Base-by-base conservation (phyloP, 2,329 filamentous ascomycete genomes). In the Huntiella decipiens region DNA sequence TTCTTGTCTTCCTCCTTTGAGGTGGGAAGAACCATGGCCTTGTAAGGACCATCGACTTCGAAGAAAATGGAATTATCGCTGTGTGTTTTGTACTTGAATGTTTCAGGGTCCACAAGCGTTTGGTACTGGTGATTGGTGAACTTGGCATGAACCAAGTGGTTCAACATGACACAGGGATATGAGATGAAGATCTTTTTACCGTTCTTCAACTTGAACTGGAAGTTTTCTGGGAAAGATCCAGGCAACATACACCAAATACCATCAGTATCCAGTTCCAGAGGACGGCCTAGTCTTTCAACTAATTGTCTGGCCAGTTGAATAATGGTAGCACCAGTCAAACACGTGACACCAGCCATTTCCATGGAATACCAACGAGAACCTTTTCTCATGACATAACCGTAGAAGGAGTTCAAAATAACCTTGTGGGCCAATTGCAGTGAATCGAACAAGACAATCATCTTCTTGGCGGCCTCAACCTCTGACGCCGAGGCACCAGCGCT, bases 231-330 rank as follows among this genome's bases (percentile, higher is more conserved):
- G 55, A 98, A 98, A 0, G 84, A 91, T 1, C 84, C 88, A 0
- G 91, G 91, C 54, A 98, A 70, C 73, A 98, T 98, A 63, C 91
- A 98, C 92, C 91, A 98, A 56, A 98, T 98, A 73, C 92, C 91
- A 58, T 98, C 91, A 2, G 91, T 98, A 60, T 98, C 91, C 42
- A 98, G 69, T 60, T 98, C 91, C 44, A 98, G 68, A 0, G 91
- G 91, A 47, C 91, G 74, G 17, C 91, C 91, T 34, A 98, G 82
- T 5, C 91, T 75, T 58, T 98, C 91, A 3, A 98, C 88, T 2
- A 98, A 72, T 55, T 91, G 80, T 56, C 88, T 77, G 13, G 91
- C 92, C 72, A 98, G 77, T 57, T 98, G 91, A 59, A 98, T 98
- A 58, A 98, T 98, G 37, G 79, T 83, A 31, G 91, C 91, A 51